Conservation (phyloP, 345 rosid genomes). For the Heritiera fomes region DNA sequence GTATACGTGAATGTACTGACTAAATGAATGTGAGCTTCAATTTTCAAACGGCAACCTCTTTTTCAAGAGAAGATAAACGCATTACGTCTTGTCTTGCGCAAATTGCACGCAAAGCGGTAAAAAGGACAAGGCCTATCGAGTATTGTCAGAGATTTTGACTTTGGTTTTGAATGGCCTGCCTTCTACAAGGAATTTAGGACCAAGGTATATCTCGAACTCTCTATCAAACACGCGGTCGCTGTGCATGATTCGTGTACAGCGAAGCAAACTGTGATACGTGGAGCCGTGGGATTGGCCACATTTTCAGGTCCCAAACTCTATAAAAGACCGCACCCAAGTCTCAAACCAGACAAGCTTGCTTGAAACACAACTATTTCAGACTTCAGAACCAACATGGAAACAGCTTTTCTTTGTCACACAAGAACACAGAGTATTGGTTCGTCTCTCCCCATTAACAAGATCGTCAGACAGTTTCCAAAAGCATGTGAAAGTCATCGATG, state of each 20-base stretch:
- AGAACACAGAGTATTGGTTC: not conserved
- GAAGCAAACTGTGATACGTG: constrained; percentile 24
- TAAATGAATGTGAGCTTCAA: not conserved
- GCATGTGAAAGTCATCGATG: not conserved
- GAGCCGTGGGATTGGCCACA: not conserved
- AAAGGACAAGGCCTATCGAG: not conserved
- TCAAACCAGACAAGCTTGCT: not conserved
- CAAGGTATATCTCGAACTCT: not conserved
- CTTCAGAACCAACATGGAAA: constrained; percentile 4
- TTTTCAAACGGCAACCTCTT: not conserved
- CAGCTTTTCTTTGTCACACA: not conserved
- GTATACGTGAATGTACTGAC: not conserved
- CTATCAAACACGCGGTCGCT: not conserved
- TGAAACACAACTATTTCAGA: not conserved
- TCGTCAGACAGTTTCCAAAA: not conserved
- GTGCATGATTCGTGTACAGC: not conserved
- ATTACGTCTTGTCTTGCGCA: not conserved
- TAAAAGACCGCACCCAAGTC: not conserved
- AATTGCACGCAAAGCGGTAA: not conserved
- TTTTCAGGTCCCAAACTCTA: constrained; percentile 11
- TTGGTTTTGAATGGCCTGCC: constrained; percentile 21
- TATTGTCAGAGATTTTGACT: constrained; percentile 7
- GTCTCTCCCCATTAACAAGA: not conserved
- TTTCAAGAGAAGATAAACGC: not conserved
- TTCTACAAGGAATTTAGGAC: not conserved